Percentiles rank a stretch among this genome's conserved stretches.
Conservation (phyloP, 2,329 filamentous ascomycete species). For the Diaporthe eres region DNA sequence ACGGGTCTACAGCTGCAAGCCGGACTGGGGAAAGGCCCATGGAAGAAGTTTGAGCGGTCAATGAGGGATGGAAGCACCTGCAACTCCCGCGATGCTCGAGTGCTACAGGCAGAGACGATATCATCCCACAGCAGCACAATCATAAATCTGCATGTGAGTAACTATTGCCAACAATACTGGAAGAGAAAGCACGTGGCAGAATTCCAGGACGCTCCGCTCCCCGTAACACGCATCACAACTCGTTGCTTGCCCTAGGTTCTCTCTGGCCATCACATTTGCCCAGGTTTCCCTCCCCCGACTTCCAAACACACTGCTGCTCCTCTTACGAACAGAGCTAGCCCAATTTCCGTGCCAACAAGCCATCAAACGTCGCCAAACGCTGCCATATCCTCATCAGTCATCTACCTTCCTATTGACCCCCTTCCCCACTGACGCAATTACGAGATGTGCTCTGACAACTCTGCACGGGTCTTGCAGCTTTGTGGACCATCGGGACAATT, state of each 20-base stretch:
- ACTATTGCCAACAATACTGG: neutral
- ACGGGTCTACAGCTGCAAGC: neutral
- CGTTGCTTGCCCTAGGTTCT: neutral
- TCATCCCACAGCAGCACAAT: neutral
- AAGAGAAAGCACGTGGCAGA: neutral
- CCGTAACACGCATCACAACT: neutral
- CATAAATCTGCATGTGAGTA: neutral
- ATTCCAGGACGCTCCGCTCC: neutral
- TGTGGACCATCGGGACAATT: no score
- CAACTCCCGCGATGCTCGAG: neutral
- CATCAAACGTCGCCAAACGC: neutral
- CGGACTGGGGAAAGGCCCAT: neutral
- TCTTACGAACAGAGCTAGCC: no score
- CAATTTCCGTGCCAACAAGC: neutral
- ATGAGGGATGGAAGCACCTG: neutral
- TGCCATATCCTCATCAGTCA: neutral
- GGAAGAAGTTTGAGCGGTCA: neutral
- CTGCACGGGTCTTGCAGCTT: neutral
- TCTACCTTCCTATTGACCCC: neutral
- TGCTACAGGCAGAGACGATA: neutral
- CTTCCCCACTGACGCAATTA: neutral
- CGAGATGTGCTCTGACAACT: neutral
- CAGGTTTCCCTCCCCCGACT: neutral
- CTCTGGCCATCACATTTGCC: neutral
- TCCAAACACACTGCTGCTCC: neutral